Base-by-base conservation (phyloP, 108 stramenopile genomes). In the Skeletonema menzelii region DNA sequence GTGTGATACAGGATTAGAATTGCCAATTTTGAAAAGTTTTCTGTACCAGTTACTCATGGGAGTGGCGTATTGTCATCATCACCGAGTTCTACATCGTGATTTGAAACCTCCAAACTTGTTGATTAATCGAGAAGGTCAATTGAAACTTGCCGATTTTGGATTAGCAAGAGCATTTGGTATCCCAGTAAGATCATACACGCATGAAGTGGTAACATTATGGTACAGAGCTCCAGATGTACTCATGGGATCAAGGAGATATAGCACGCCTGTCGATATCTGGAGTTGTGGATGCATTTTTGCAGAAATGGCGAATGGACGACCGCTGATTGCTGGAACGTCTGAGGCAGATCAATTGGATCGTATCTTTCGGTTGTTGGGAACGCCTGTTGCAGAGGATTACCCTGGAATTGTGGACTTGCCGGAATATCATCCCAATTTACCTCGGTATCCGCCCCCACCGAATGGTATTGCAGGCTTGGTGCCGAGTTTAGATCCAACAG, bases 101-200 rank as follows among this genome's bases (percentile, higher is more conserved):
- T 81, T 99, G 62, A 99, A 99, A 70, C 94, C 94, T 7, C 96
- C 94, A 6, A 99, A 99, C 73, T 85, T 99, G 19, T 85, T 99
- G 34, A 98, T 99, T 59, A 98, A 98, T 82, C 87, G 96, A 27
- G 97, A 98, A 79, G 90, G 91, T 34, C 94, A 99, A 77, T 78
- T 99, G 11, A 99, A 99, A 89, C 84, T 99, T 17, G 99, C 99
- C 0, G 99, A 99, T 72, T 99, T 99, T 86, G 99, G 99, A 20
- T 81, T 99, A 28, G 98, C 98, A 0, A 63, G 99, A 34, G 98
- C 98, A 7, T 99, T 98, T 82, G 97, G 97, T 1, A 98, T 99
- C 49, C 99, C 99, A 12, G 96, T 98, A 2, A 71, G 99, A 17
- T 79, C 82, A 32, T 97, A 96, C 69, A 97, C 97, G 0, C 94